Conservation (phyloP, 2,329 filamentous ascomycete genomes). For the Annulohypoxylon truncatum region DNA sequence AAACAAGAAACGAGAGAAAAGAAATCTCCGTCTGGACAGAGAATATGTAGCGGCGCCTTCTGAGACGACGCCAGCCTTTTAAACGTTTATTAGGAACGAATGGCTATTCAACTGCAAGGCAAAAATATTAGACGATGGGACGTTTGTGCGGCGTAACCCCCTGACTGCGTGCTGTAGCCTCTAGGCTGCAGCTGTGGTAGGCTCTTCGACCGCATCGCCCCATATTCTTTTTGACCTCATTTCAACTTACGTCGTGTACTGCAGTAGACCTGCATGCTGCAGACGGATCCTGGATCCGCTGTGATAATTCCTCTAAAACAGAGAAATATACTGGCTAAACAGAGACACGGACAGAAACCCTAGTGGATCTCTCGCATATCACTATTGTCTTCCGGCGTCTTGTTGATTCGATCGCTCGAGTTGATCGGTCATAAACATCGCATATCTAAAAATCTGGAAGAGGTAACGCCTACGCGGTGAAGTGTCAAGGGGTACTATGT, state of each 20-base stretch:
- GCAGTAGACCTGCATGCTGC: constrained; percentile 46
- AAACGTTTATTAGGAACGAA: constrained; percentile 27
- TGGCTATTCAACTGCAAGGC: constrained; percentile 23
- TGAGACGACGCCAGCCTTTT: constrained; percentile 34
- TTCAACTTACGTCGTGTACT: constrained; percentile 45
- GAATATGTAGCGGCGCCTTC: constrained; percentile 31
- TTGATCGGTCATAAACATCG: constrained; percentile 6
- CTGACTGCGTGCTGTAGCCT: constrained; percentile 25
- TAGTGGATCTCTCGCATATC: constrained; percentile 39
- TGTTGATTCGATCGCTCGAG: constrained; percentile 17
- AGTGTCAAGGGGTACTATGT: constrained; percentile 16
- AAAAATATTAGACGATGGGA: constrained; percentile 1
- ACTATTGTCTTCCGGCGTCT: constrained; percentile 35
- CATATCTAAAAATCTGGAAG: constrained; percentile 14
- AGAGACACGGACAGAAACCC: constrained; percentile 23
- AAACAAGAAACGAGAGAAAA: constrained; percentile 21
- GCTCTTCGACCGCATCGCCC: constrained; percentile 34
- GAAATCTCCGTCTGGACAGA: constrained; percentile 29
- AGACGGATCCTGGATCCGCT: constrained; percentile 38
- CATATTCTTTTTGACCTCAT: constrained; percentile 45
- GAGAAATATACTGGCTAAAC: constrained; percentile 27
- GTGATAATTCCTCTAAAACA: constrained; percentile 26
- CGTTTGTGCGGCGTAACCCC: constrained; percentile 9
- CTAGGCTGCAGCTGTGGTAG: constrained; percentile 31
- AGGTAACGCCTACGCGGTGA: constrained; percentile 26